Evolutionary conservation across 441 rosid species (phyloP).

Genomic region (Croton laevigatus): DNA sequence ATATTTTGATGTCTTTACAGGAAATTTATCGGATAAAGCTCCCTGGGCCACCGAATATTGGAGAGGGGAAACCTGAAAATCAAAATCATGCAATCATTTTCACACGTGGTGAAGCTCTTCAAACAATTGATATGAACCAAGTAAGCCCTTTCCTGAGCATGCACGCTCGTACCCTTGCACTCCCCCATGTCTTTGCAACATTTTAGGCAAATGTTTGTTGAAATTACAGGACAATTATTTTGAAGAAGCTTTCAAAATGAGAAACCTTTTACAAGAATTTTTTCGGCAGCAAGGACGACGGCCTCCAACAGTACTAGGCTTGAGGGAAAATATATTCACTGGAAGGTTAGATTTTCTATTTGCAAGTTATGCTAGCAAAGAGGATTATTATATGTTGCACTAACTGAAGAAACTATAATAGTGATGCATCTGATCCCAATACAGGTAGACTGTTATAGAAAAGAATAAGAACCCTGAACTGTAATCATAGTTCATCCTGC

Average conservation of each 20-base stretch:
- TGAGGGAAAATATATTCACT: slow-evolving; percentile 94
- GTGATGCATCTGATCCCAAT: not conserved
- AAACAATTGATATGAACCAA: slow-evolving; percentile 98
- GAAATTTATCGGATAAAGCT: slow-evolving; percentile 93
- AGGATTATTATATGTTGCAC: not conserved
- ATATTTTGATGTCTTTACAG: slow-evolving; percentile 32
- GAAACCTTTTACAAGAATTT: slow-evolving; percentile 95
- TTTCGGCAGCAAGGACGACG: slow-evolving; percentile 62
- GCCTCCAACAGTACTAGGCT: slow-evolving; percentile 88
- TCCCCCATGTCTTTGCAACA: not conserved
- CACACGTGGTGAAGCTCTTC: slow-evolving; percentile 98
- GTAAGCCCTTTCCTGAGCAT: slow-evolving; percentile 36
- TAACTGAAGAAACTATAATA: not conserved
- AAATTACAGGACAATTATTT: slow-evolving; percentile 79
- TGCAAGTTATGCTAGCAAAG: slow-evolving; percentile 8
- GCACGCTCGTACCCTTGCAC: slow-evolving; percentile 8
- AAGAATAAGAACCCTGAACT: not conserved
- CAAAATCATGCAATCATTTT: slow-evolving; percentile 93
- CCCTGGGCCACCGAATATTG: slow-evolving; percentile 94
- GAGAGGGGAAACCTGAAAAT: slow-evolving; percentile 99
- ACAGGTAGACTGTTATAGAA: not conserved
- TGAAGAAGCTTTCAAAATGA: slow-evolving; percentile 98
- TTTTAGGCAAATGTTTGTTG: slow-evolving; percentile 26
- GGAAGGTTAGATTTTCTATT: slow-evolving; percentile 62
- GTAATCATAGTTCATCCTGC: not conserved